Conservation (phyloP, 768 basidiomycete species). For the Neoboletus subvelutipes region DNA sequence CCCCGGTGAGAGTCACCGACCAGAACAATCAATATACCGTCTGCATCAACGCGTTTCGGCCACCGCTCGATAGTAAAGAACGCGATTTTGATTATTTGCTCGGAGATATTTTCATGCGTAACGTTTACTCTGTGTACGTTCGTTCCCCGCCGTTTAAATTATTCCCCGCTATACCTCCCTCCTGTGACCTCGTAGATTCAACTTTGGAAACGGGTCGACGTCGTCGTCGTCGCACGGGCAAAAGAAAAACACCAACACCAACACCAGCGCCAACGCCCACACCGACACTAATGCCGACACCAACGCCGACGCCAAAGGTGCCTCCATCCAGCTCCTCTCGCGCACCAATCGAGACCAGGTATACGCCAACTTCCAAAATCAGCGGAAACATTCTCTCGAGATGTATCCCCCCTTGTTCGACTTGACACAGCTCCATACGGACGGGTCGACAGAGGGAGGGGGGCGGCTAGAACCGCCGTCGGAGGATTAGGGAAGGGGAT, state of each 20-base stretch:
- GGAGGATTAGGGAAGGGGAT: not conserved
- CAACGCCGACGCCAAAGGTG: conserved; percentile 18
- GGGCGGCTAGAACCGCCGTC: conserved; percentile 18
- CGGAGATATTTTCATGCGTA: conserved; percentile 47
- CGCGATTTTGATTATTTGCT: conserved; percentile 40
- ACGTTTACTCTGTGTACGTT: conserved; percentile 44
- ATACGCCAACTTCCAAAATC: conserved; percentile 25
- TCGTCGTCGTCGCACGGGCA: not conserved
- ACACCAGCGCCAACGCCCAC: not conserved
- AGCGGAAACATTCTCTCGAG: conserved; percentile 15
- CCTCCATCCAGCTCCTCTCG: conserved; percentile 43
- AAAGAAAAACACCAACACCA: not conserved
- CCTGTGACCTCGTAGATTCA: conserved; percentile 32
- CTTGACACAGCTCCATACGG: conserved; percentile 14
- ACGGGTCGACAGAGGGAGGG: conserved; percentile 23
- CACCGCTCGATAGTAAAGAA: conserved; percentile 24
- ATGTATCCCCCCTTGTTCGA: conserved; percentile 26
- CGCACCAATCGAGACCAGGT: conserved; percentile 37
- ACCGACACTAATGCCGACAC: not conserved
- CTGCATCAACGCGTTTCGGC: conserved; percentile 37
- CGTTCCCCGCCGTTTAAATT: not conserved
- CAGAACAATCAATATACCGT: conserved; percentile 37
- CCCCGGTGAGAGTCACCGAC: conserved; percentile 25
- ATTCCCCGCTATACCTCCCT: not conserved
- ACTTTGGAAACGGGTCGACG: conserved; percentile 39